phyloP scores from a whole-genome alignment of 306 rosid genomes.

The Fragaria vesca region DNA sequence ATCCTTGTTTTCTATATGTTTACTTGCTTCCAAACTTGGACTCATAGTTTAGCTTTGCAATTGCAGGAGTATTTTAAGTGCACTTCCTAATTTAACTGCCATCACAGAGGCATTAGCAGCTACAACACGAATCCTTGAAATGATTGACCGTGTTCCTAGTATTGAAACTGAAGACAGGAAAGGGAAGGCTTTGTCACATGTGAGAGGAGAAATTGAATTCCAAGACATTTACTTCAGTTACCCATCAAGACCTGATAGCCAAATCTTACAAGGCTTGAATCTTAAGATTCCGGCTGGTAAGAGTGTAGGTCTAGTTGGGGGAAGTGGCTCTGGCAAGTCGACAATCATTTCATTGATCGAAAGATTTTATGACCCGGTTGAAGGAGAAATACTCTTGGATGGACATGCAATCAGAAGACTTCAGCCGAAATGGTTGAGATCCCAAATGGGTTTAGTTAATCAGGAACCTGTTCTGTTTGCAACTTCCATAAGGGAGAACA shows the following conservation, averaged over 20 bases:
- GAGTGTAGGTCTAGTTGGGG: constrained; percentile 77
- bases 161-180: constrained; percentile 70
- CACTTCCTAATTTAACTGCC: constrained; percentile 81
- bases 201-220: constrained; percentile 75
- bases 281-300: constrained; percentile 73
- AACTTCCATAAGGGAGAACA: constrained; percentile 76
- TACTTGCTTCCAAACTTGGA: constrained; percentile 3
- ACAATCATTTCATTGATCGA: constrained; percentile 76
- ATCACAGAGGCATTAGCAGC: constrained; percentile 72
- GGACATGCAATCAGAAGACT: constrained; percentile 67
- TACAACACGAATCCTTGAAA: constrained; percentile 60
- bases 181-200: constrained; percentile 77
- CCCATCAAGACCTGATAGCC: constrained; percentile 71
- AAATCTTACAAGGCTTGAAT: constrained; percentile 61
- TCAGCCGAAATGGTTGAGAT: constrained; percentile 85
- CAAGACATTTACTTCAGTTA: constrained; percentile 57
- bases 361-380: constrained; percentile 83
- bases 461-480: constrained; percentile 96
- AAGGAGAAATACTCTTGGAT: constrained; percentile 78
- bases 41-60: constrained; percentile 20
- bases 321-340: constrained; percentile 92
- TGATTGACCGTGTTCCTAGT: constrained; percentile 62
- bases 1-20: neutral
- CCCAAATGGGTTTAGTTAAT: constrained; percentile 78
- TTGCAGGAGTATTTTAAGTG: constrained; percentile 85